Evolutionary conservation across 805 yeast species (phyloP).

Genomic region (Saccharomycopsis fermentans): DNA sequence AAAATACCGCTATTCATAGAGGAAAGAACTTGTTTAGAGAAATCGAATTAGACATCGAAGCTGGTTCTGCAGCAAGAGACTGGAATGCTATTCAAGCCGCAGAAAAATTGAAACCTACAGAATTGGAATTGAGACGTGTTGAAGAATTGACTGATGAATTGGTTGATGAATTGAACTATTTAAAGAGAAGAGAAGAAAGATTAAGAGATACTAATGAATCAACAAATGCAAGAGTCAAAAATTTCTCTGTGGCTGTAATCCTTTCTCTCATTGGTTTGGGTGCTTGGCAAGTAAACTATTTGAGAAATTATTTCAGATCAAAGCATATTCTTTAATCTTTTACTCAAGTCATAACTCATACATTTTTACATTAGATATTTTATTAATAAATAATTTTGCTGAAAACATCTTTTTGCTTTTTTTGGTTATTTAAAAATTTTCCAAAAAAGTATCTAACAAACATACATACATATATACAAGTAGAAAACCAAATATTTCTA

Average conservation of each 20-base stretch:
- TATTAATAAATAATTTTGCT: neutral
- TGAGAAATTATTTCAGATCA: conserved; percentile 85
- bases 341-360: neutral
- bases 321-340: conserved; percentile 44
- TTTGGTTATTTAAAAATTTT: too few species aligned
- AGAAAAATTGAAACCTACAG: conserved; percentile 88
- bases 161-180: conserved; percentile 66
- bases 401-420: neutral
- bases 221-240: conserved; percentile 85
- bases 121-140: conserved; percentile 77
- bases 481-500: neutral
- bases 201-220: conserved; percentile 96
- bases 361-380: neutral
- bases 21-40: conserved; percentile 49
- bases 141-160: conserved; percentile 83
- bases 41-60: conserved; percentile 83
- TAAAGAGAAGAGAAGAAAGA: conserved; percentile 80
- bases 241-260: conserved; percentile 67
- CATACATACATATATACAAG: neutral
- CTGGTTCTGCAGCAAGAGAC: conserved; percentile 95
- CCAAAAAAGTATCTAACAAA: neutral
- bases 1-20: conserved; percentile 39
- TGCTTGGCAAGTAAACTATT: conserved; percentile 84
- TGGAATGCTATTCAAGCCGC: conserved; percentile 92
- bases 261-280: conserved; percentile 69